A percentile compares a stretch with the other conserved stretches of the same genome.
These are phyloP conservation scores for Sporothrix mexicana DNA, from an alignment of 2,329 filamentous ascomycete genomes.

Conservation along the genomic window DNA sequence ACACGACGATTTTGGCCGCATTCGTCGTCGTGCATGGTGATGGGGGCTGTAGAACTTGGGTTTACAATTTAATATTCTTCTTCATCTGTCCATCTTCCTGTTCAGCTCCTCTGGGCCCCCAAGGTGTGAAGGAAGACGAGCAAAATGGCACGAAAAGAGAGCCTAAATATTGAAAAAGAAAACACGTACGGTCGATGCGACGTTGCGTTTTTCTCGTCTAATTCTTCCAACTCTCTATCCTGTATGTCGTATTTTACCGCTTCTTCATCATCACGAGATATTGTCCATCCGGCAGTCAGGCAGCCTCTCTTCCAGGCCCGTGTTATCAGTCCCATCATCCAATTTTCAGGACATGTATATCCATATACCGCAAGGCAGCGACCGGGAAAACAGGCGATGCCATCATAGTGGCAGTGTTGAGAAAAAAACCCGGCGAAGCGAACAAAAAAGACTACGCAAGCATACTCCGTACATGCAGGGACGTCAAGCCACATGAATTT, in stretches of 20 bases:
- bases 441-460: neutral
- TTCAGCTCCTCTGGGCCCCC: neutral
- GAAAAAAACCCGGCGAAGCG: neutral
- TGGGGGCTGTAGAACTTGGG: neutral
- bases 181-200: conserved; percentile 1
- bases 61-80: neutral
- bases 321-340: too few species aligned
- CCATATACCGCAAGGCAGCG: neutral
- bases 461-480: neutral
- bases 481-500: neutral
- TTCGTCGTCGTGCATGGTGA: conserved; percentile 21
- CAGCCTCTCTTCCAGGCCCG: neutral
- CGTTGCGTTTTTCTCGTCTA: conserved; percentile 2
- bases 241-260: neutral
- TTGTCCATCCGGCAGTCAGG: neutral
- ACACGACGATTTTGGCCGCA: neutral
- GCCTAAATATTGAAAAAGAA: neutral
- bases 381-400: neutral
- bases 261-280: neutral
- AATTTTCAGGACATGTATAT: neutral
- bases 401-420: neutral
- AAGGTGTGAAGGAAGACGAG: neutral
- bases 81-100: too few species aligned
- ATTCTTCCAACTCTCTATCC: neutral
- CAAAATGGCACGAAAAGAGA: neutral